Conservation (phyloP, 106 monocot genomes). For the Vanilla planifolia region DNA sequence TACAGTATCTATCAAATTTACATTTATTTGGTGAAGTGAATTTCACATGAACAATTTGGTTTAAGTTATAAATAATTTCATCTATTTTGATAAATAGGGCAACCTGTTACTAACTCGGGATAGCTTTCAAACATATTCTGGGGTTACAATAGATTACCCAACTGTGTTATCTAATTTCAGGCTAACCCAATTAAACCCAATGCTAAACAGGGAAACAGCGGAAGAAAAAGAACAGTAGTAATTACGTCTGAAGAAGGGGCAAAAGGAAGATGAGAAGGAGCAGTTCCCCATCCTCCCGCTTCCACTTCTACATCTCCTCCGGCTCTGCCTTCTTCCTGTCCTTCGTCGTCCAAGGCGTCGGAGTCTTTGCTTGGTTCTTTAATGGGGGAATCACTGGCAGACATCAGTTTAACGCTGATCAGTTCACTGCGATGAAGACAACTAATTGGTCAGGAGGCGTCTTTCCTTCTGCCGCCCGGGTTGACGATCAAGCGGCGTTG, state of each 20-base stretch:
- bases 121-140: too few species aligned
- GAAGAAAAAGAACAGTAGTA: neutral
- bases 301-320: neutral
- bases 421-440: too few species aligned
- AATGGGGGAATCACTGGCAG: neutral
- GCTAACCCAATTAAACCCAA: too few species aligned
- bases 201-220: too few species aligned
- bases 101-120: neutral
- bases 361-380: neutral
- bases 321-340: neutral
- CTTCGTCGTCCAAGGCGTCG: neutral
- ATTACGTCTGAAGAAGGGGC: conserved; percentile 2
- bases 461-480: too few species aligned
- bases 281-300: neutral
- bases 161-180: too few species aligned
- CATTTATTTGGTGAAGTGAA: too few species aligned
- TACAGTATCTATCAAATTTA: too few species aligned
- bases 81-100: neutral
- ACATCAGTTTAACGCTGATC: conserved; percentile 1
- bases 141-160: too few species aligned
- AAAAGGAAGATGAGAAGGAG: conserved; percentile 10
- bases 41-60: too few species aligned
- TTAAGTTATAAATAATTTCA: neutral
- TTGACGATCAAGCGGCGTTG: too few species aligned
- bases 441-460: too few species aligned